Percentiles rank a stretch among this genome's conserved stretches.
phyloP scores from a whole-genome alignment of 192 early-diverging fungal genomes.

The Backusella luteola region DNA sequence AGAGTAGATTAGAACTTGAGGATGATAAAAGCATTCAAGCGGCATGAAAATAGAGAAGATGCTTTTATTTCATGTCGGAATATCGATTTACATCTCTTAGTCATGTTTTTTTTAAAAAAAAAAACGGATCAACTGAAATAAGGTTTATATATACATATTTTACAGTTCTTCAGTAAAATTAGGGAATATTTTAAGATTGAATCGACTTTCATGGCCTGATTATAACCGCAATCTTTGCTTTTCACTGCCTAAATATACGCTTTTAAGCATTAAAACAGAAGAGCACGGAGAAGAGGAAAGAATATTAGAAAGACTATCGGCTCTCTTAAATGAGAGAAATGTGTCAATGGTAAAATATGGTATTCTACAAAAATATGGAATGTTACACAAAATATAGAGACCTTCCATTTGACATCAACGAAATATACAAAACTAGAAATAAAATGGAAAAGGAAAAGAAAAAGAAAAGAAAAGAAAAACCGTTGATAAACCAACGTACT shows the following conservation, averaged over 20 bases:
- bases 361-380: background rate
- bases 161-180: background rate
- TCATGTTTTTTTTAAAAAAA: too few species aligned
- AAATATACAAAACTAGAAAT: background rate
- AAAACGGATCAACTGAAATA: background rate
- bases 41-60: too few species aligned
- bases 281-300: background rate
- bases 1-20: too few species aligned
- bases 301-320: background rate
- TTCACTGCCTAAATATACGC: background rate
- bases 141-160: background rate
- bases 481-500: too few species aligned
- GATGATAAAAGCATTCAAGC: too few species aligned
- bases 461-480: background rate
- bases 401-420: background rate
- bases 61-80: background rate
- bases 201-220: background rate
- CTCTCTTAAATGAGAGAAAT: background rate
- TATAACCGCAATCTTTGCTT: background rate
- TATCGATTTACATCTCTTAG: background rate
- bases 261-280: background rate
- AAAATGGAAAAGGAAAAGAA: background rate
- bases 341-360: background rate
- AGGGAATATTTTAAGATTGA: background rate
- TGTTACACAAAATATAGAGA: background rate